These are phyloP conservation scores for Fusarium sp. DNA, from an alignment of 2,329 filamentous ascomycete species.

Conservation along the genomic window DNA sequence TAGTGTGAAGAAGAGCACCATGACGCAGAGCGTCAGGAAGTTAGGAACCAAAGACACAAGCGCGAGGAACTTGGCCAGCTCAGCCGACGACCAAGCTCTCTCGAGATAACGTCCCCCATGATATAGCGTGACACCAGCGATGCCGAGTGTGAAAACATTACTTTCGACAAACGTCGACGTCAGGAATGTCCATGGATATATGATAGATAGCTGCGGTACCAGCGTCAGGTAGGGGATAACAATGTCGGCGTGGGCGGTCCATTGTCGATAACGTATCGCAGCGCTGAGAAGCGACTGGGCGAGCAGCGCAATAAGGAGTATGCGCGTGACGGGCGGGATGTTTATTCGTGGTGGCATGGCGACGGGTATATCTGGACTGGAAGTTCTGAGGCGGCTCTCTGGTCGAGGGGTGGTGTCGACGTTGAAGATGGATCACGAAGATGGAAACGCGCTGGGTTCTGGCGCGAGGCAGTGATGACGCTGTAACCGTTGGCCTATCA, in stretches of 20 bases:
- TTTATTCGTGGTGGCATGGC: slow-evolving; percentile 88
- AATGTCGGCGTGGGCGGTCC: slow-evolving; percentile 74
- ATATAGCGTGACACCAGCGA: slow-evolving; percentile 85
- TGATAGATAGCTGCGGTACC: slow-evolving; percentile 84
- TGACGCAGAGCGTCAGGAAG: slow-evolving; percentile 78
- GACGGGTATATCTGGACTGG: slow-evolving; percentile 37
- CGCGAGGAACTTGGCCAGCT: slow-evolving; percentile 91
- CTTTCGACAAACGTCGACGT: slow-evolving; percentile 92
- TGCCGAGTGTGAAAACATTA: slow-evolving; percentile 88
- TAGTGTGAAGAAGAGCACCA: slow-evolving; percentile 81
- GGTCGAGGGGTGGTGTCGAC: slow-evolving; percentile 20
- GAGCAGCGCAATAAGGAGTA: slow-evolving; percentile 81
- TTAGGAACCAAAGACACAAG: slow-evolving; percentile 87
- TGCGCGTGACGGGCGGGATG: slow-evolving; percentile 91
- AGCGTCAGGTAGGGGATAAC: slow-evolving; percentile 90
- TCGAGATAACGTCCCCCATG: slow-evolving; percentile 96
- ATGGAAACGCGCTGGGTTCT: slow-evolving; percentile 6
- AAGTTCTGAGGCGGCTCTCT: slow-evolving; percentile 18
- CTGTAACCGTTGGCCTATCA: slow-evolving; percentile 6
- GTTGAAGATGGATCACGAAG: slow-evolving; percentile 1
- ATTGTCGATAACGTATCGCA: slow-evolving; percentile 81
- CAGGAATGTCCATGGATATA: slow-evolving; percentile 94
- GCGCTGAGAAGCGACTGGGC: slow-evolving; percentile 88
- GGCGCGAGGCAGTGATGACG: slow-evolving; percentile 11
- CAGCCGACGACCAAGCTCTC: slow-evolving; percentile 92